Base-by-base conservation (phyloP, 1,284 basidiomycete genomes). In the Cryptococcus sp. region DNA sequence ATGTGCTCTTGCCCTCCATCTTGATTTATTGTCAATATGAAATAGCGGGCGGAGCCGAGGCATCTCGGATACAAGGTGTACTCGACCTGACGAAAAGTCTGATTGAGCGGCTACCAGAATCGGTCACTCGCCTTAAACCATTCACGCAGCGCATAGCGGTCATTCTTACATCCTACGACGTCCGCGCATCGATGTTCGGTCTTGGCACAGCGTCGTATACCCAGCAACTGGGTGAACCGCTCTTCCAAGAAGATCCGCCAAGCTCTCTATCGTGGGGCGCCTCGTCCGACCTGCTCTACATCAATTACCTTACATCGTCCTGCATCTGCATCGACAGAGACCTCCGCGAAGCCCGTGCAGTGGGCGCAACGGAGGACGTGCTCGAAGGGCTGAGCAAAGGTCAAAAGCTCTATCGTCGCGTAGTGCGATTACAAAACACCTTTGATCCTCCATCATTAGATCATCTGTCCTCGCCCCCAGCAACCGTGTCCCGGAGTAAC, bases 21-120 rank as follows among this genome's bases (percentile, higher is more conserved):
- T 23, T 46, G 20, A 46, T 54, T 17, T 45, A 54, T 39, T 54
- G 52, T 23, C 40, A 54, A 25, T 54, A 54, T 40, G 52, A 54
- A 22, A 54, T 54, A 15, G 23, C 27, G 17, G 31, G 31, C 17
- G 52, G 42, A 20, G 27, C 23, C 52, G 45, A 42, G 23, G 41
- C 41, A 13, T 38, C 25, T 10, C 22, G 40, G n/a, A 46, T 54
- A 23, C 52, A 54, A 27, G 42, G 45, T 13, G 23, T 54, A 31
- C 45, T 54, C 41, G 31, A 54, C 8, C 52, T 54, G 10, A 44
- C 52, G 7, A 42, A 31, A 15, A 46, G 25, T 11, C 45, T 54
- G 8, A 35, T 35, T 13, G 8, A 35, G 31, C 31, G 31, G 4
- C 31, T 35, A 2, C 31, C 31, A 35, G 31, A 35, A 35, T 35